These are phyloP conservation scores for Pseudohalonectria lignicola DNA, from an alignment of 2,329 filamentous ascomycete genomes.

Conservation along the genomic window DNA sequence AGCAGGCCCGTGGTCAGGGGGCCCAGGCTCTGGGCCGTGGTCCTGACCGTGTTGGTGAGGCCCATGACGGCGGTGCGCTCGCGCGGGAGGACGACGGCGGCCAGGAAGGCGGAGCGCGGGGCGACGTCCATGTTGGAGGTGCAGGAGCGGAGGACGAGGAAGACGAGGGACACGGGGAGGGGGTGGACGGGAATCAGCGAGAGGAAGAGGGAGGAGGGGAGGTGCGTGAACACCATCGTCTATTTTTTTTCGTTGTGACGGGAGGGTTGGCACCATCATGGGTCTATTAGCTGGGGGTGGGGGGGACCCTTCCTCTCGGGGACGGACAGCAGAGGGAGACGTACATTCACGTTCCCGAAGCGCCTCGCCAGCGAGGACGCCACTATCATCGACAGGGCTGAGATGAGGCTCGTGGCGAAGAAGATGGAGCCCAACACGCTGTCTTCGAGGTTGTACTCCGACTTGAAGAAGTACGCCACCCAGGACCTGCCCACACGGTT, in stretches of 20 bases:
- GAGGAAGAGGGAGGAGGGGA: conserved; percentile 57
- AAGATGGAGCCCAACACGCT: conserved; percentile 42
- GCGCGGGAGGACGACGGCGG: conserved; percentile 48
- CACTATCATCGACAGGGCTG: conserved; percentile 37
- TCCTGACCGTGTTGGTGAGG: conserved; percentile 58
- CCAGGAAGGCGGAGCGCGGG: conserved; percentile 58
- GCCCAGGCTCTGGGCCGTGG: conserved; percentile 48
- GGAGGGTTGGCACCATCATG: no score
- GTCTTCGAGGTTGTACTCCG: conserved; percentile 33
- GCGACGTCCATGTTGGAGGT: conserved; percentile 60
- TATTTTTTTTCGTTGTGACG: conserved; percentile 14
- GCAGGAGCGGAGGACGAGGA: conserved; percentile 51
- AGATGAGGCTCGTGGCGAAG: conserved; percentile 39
- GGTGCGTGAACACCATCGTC: conserved; percentile 67
- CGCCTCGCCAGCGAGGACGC: conserved; percentile 43
- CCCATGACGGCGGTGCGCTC: conserved; percentile 67
- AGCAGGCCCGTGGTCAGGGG: conserved; percentile 55
- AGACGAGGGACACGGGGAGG: conserved; percentile 23
- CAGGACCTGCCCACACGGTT: conserved; percentile 42
- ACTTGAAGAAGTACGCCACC: conserved; percentile 46
- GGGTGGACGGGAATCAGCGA: conserved; percentile 34
- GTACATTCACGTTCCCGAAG: conserved; percentile 52
- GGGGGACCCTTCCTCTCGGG: no score
- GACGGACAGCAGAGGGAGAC: conserved; percentile 19
- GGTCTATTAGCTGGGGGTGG: conserved; percentile 29